phyloP scores from a whole-genome alignment of 1,139 yeast genomes.

The Pichia sp. region DNA sequence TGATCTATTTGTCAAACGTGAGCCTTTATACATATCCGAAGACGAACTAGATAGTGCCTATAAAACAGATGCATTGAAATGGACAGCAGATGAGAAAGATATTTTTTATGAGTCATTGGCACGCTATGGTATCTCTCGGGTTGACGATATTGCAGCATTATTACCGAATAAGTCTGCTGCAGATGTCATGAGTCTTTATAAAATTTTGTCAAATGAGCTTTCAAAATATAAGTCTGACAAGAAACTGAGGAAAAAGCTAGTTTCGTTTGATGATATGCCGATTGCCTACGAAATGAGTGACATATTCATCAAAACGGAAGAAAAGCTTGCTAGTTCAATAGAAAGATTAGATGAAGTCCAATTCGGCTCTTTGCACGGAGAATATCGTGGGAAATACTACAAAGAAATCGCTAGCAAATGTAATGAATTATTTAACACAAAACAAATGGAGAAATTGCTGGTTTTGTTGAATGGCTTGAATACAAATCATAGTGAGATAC shows the following conservation, averaged over 20 bases:
- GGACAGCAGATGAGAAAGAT: conserved; percentile 43
- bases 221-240: conserved; percentile 25
- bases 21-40: conserved; percentile 3
- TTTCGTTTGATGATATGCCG: conserved; percentile 45
- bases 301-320: conserved; percentile 45
- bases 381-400: conserved; percentile 5
- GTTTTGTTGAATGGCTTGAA: not conserved
- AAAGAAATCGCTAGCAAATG: not conserved
- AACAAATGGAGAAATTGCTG: not conserved
- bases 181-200: conserved; percentile 48
- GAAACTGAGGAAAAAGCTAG: conserved; percentile 24
- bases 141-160: conserved; percentile 38
- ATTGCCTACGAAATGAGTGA: conserved; percentile 51
- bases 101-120: conserved; percentile 40
- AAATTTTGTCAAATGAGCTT: conserved; percentile 34
- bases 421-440: not conserved
- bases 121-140: conserved; percentile 46
- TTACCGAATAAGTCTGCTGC: conserved; percentile 39
- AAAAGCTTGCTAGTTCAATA: conserved; percentile 26
- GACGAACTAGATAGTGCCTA: not conserved
- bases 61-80: conserved; percentile 24
- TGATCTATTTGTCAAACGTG: conserved; percentile 19
- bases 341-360: conserved; percentile 11
- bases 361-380: not conserved
- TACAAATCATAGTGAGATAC: not conserved